These are phyloP conservation scores for Eryngium alpinum DNA, from an alignment of 140 eudicot genomes.

Conservation along the genomic window DNA sequence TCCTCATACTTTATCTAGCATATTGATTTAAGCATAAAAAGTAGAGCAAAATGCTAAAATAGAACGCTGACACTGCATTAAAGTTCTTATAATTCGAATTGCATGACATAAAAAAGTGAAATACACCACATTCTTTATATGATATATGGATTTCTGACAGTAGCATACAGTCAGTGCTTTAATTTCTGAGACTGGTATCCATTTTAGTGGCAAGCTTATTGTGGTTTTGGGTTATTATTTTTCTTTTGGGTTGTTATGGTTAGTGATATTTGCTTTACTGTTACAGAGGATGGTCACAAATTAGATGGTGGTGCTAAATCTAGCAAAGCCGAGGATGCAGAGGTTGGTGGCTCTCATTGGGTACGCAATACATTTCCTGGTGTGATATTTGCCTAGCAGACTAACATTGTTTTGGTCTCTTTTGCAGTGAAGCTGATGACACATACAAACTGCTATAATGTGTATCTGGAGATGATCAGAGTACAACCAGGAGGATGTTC, in stretches of 20 bases:
- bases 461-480: neutral
- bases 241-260: no score
- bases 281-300: conserved; percentile 66
- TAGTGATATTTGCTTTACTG: conserved; percentile 1
- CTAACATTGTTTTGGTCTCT: neutral
- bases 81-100: neutral
- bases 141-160: no score
- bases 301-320: conserved; percentile 43
- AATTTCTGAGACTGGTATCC: no score
- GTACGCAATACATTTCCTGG: neutral
- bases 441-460: neutral
- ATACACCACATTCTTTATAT: no score
- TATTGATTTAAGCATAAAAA: neutral
- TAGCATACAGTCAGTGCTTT: no score
- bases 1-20: neutral
- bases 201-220: no score
- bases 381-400: neutral
- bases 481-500: neutral
- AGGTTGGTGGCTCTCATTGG: conserved; percentile 33
- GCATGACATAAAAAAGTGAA: neutral
- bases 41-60: neutral
- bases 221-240: no score
- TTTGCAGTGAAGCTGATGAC: conserved; percentile 6
- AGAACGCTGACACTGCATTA: neutral
- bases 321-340: conserved; percentile 51